phyloP scores from a whole-genome alignment of 768 basidiomycete species.

The Hygrophorus russula region DNA sequence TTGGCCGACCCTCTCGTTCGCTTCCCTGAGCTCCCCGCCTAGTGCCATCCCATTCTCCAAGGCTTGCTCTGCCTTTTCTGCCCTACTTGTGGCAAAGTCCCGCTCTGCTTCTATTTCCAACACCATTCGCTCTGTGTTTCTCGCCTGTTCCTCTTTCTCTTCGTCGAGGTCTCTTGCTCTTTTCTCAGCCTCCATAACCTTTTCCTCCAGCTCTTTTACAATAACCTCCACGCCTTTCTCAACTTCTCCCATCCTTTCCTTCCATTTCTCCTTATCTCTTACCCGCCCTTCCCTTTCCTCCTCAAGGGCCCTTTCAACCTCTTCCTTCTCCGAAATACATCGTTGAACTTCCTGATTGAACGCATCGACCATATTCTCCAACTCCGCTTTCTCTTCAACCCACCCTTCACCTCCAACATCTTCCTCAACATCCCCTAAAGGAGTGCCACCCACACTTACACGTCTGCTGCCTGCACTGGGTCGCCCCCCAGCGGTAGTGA shows the following conservation, averaged over 20 bases:
- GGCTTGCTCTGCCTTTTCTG: constrained; percentile 51
- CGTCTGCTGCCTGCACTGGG: constrained; percentile 29
- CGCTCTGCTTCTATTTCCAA: constrained; percentile 37
- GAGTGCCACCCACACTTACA: constrained; percentile 23
- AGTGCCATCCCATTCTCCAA: constrained; percentile 58
- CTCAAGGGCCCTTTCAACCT: constrained; percentile 33
- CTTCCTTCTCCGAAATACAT: constrained; percentile 34
- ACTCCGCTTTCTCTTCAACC: constrained; percentile 58
- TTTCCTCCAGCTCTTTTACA: constrained; percentile 51
- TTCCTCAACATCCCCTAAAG: constrained; percentile 52
- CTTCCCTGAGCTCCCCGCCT: constrained; percentile 54
- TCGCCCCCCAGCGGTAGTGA: constrained; percentile 29
- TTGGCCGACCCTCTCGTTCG: constrained; percentile 47
- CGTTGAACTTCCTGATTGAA: constrained; percentile 38
- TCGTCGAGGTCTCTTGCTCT: constrained; percentile 29
- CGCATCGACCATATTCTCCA: constrained; percentile 40
- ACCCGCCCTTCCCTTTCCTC: constrained; percentile 47
- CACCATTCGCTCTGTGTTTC: constrained; percentile 36
- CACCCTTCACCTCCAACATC: constrained; percentile 53
- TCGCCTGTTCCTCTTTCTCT: constrained; percentile 22
- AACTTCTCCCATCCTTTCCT: constrained; percentile 58
- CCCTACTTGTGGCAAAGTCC: constrained; percentile 46
- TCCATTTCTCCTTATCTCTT: constrained; percentile 61
- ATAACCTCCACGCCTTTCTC: constrained; percentile 60
- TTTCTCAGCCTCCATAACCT: constrained; percentile 40